phyloP scores from a whole-genome alignment of 371 early-diverging fungal species.

The Mucor velutinosus region DNA sequence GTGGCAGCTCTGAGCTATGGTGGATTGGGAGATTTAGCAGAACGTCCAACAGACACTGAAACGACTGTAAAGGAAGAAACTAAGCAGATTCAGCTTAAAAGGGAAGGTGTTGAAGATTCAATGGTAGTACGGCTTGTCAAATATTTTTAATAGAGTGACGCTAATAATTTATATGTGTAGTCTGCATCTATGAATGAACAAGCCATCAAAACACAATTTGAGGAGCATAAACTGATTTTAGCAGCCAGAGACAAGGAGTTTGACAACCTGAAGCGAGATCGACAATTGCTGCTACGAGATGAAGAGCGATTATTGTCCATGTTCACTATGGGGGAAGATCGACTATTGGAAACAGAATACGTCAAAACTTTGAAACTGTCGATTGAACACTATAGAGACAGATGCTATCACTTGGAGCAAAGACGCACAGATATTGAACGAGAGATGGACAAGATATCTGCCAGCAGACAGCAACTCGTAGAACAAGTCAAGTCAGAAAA shows the following conservation, averaged over 20 bases:
- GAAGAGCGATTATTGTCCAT: slow-evolving; percentile 53
- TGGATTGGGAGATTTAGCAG: slow-evolving; percentile 28
- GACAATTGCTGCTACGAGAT: slow-evolving; percentile 58
- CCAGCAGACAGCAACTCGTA: slow-evolving; percentile 16
- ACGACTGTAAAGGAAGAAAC: neutral
- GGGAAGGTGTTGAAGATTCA: slow-evolving; percentile 1
- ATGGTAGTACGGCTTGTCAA: neutral
- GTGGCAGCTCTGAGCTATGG: slow-evolving; percentile 30
- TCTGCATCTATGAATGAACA: slow-evolving; percentile 23
- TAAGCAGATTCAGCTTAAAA: slow-evolving; percentile 2
- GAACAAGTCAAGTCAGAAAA: slow-evolving; percentile 30
- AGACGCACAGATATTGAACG: slow-evolving; percentile 21
- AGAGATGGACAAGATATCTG: slow-evolving; percentile 25
- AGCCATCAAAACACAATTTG: slow-evolving; percentile 30
- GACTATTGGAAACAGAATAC: slow-evolving; percentile 44
- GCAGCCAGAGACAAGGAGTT: slow-evolving; percentile 68
- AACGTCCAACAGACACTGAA: neutral
- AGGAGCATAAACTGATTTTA: slow-evolving; percentile 51
- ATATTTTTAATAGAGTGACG: neutral
- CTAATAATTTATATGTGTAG: neutral
- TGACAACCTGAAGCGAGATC: slow-evolving; percentile 71
- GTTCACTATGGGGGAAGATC: slow-evolving; percentile 57
- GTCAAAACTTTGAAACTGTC: slow-evolving; percentile 60
- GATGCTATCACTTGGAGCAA: slow-evolving; percentile 36
- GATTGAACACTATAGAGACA: slow-evolving; percentile 43